These are phyloP conservation scores for Porphyra umbilicalis DNA, from an alignment of 31 red algal genomes.

Conservation along the genomic window DNA sequence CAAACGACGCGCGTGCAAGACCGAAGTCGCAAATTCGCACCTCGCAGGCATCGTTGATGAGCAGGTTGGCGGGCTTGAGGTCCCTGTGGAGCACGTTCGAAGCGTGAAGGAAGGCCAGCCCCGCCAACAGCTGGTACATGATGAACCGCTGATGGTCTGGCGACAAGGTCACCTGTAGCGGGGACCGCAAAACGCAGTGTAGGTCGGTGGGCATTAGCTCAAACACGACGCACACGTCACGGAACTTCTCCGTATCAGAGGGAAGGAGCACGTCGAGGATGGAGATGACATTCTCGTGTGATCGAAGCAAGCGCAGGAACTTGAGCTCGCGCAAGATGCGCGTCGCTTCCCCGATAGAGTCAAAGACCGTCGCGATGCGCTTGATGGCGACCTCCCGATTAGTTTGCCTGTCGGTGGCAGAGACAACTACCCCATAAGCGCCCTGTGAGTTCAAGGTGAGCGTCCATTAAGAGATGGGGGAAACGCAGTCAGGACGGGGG, in stretches of 20 bases:
- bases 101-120: constrained; percentile 54
- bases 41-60: constrained; percentile 53
- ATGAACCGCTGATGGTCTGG: constrained; percentile 63
- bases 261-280: constrained; percentile 57
- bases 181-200: constrained; percentile 39
- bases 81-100: constrained; percentile 53
- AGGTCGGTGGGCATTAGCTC: constrained; percentile 84
- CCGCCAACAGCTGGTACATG: constrained; percentile 80
- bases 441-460: constrained; percentile 45
- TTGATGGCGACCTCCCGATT: constrained; percentile 60
- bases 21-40: constrained; percentile 55
- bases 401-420: constrained; percentile 41
- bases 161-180: constrained; percentile 13
- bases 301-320: constrained; percentile 58
- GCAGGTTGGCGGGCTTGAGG: constrained; percentile 57
- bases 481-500: constrained; percentile 13
- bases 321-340: constrained; percentile 67
- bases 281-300: constrained; percentile 78
- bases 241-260: constrained; percentile 31
- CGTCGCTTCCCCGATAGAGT: constrained; percentile 44
- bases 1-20: constrained; percentile 36
- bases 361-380: constrained; percentile 47
- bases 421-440: constrained; percentile 75
- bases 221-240: constrained; percentile 78
- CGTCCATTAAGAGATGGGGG: constrained; percentile 28